Conservation (phyloP, 2,329 filamentous ascomycete genomes). For the Penicillium sp. region DNA sequence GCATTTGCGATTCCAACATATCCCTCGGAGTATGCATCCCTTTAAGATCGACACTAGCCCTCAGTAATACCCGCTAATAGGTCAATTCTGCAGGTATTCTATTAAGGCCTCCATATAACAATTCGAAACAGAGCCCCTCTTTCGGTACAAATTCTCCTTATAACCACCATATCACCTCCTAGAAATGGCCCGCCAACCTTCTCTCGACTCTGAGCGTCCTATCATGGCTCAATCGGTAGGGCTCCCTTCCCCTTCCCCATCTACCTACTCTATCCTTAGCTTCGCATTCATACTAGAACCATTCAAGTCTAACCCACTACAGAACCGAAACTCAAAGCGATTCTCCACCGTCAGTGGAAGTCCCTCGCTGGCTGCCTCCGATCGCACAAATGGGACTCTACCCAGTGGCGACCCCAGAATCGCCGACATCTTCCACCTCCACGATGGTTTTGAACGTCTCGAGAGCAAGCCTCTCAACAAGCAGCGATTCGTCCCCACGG, state of each 20-base stretch:
- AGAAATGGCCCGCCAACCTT: conserved; percentile 42
- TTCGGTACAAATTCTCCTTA: background rate
- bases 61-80: conserved; percentile 6
- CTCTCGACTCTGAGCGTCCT: conserved; percentile 54
- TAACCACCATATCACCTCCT: background rate
- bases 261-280: background rate
- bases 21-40: conserved; percentile 3
- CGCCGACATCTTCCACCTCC: conserved; percentile 70
- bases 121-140: conserved; percentile 3
- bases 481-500: conserved; percentile 75
- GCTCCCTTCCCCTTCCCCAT: conserved; percentile 12
- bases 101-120: background rate
- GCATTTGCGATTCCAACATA: background rate
- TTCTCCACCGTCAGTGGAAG: conserved; percentile 53
- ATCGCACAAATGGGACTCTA: conserved; percentile 42
- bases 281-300: background rate
- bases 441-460: conserved; percentile 77
- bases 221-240: conserved; percentile 56
- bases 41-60: background rate
- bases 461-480: conserved; percentile 81
- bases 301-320: conserved; percentile 10
- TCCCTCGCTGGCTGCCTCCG: conserved; percentile 47
- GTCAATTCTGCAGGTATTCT: background rate
- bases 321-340: conserved; percentile 52
- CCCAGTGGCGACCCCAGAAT: conserved; percentile 52